Evolutionary conservation across 176 grass and related monocot species (phyloP).

Genomic region (Eragrostis curvula): DNA sequence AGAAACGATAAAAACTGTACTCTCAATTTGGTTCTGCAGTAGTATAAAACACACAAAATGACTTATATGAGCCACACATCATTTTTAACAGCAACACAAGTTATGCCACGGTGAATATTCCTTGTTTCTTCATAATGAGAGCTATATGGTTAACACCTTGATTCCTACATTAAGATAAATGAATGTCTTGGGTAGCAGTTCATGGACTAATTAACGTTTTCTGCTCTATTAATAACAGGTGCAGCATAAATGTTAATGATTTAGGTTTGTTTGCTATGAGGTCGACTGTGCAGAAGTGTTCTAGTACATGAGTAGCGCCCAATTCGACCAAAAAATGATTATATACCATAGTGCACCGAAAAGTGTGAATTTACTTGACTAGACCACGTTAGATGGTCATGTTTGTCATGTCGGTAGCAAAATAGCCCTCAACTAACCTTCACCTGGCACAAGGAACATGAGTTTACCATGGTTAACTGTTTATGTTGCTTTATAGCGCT

Average conservation of each 20-base stretch:
- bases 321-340: background rate
- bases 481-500: background rate
- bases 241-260: background rate
- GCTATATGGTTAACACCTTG: background rate
- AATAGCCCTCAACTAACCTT: background rate
- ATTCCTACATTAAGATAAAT: background rate
- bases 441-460: background rate
- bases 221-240: background rate
- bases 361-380: background rate
- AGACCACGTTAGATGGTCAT: background rate
- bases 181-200: background rate
- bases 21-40: background rate
- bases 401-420: background rate
- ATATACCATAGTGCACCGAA: background rate
- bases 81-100: background rate
- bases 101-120: slow-evolving; percentile 1
- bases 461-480: background rate
- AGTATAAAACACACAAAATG: background rate
- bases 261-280: background rate
- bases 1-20: background rate
- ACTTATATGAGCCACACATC: background rate
- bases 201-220: background rate
- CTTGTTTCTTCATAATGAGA: background rate
- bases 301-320: background rate
- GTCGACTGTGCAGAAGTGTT: background rate